Conservation (phyloP, 208 protist genomes). For the Strigomonas oncopelti region DNA sequence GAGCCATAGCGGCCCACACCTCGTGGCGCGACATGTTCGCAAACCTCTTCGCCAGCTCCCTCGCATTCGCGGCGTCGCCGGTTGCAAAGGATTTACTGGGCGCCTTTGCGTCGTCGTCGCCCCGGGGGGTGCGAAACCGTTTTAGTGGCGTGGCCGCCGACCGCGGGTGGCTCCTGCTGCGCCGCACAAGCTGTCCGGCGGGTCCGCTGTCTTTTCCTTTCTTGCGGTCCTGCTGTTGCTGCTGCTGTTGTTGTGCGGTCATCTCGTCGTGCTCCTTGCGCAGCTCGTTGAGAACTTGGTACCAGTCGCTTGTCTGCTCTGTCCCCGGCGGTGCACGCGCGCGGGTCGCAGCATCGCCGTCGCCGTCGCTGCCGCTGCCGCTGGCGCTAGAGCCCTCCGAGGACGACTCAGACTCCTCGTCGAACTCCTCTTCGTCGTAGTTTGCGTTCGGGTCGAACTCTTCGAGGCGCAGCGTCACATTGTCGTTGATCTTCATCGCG, state of each 20-base stretch:
- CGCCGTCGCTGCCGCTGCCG: too few species aligned
- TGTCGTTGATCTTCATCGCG: conserved; percentile 50
- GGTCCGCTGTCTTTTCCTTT: conserved; percentile 6
- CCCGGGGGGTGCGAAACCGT: conserved; percentile 16
- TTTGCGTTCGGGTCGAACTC: conserved; percentile 49
- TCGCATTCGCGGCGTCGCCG: neutral
- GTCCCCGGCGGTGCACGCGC: neutral
- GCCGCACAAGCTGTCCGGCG: conserved; percentile 20
- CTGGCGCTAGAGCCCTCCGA: neutral
- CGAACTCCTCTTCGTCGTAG: conserved; percentile 25
- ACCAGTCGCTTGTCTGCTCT: conserved; percentile 33
- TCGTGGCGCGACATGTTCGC: conserved; percentile 37
- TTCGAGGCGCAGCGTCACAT: conserved; percentile 69
- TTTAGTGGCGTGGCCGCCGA: conserved; percentile 32
- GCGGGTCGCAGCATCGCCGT: neutral
- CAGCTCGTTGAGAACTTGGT: conserved; percentile 57
- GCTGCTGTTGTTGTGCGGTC: conserved; percentile 10
- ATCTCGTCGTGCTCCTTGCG: conserved; percentile 39
- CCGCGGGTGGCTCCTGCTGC: conserved; percentile 1
- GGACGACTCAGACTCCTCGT: conserved; percentile 1
- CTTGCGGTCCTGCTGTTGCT: neutral
- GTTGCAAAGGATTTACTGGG: neutral
- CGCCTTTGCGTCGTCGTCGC: neutral
- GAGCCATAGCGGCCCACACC: conserved; percentile 65
- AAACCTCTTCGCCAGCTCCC: neutral